Evolutionary conservation across 352 stramenopile species (phyloP), one percentile per base, ranked within the genome.

Genomic region (Pythium aristosporum): DNA sequence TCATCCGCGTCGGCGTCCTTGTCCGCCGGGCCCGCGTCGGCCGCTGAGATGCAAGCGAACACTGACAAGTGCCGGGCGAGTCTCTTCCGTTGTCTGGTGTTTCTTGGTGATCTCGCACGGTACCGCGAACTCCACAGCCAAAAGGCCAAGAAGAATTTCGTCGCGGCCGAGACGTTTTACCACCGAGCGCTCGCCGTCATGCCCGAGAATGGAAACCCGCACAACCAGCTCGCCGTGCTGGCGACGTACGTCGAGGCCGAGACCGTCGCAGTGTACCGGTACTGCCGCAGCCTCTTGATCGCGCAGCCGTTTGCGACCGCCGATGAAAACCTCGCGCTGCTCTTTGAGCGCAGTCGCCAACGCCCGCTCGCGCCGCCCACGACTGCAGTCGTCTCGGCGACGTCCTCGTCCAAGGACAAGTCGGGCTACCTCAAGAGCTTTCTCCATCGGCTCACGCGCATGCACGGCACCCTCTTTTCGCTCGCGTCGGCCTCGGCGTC

Each of bases 221-320:
- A 93, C 75, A 95, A 95, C 64, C 86, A 95, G 55, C 72, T 95
- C 46, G 86, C 86, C 1, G 86, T 95, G 61, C 66, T 95, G 9
- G 86, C 86, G 21, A 95, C 86, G 18, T 95, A 95, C 52, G 86
- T 92, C 10, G 89, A 96, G 34, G 85, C 89, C 5, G 90, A 97
- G 75, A 96, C 87, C 5, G 88, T 96, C 25, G 89, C 90, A 0
- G 87, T 97, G 25, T 97, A 97, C 56, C 81, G 88, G 21, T 97
- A 97, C 72, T 96, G 87, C 62, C 83, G 89, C 59, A 94, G 82
- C 67, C 66, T 97, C 43, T 63, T 97, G 42, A 90, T 91, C 42
- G 69, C 77, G 16, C 79, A 91, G 69, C 90, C 90, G 18, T 97
- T 97, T 63, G 75, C 80, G 21, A 97, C 89, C 0, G 89, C 89